Conservation (phyloP, 2,329 filamentous ascomycete species). For the Xylaria sp. region DNA sequence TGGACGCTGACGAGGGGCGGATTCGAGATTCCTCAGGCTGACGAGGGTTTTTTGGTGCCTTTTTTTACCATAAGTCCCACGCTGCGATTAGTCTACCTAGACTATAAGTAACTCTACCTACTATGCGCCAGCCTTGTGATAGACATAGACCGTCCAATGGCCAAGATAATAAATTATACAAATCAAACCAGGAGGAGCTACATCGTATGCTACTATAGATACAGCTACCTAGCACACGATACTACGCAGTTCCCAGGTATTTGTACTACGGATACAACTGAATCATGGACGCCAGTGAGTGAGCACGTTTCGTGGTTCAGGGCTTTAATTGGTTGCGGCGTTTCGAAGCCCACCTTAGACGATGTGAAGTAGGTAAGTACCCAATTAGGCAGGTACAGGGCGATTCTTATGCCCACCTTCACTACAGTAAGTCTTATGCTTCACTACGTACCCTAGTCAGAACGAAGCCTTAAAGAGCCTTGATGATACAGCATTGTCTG, state of each 20-base stretch:
- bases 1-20: not conserved
- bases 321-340: conserved; percentile 21
- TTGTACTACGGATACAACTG: not conserved
- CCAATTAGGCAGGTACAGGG: conserved; percentile 1
- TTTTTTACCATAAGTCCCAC: not conserved
- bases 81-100: not conserved
- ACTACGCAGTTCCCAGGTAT: not conserved
- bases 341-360: not conserved
- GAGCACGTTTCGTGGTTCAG: conserved; percentile 29
- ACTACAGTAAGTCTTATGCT: conserved; percentile 3
- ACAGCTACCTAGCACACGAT: no score
- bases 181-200: no score
- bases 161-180: not conserved
- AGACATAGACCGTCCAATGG: not conserved
- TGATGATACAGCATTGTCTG: not conserved
- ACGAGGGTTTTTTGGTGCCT: not conserved
- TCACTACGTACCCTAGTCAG: not conserved
- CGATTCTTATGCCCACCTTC: not conserved
- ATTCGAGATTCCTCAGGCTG: conserved; percentile 1
- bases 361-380: not conserved
- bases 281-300: not conserved
- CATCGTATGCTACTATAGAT: not conserved
- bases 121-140: not conserved
- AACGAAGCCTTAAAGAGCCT: not conserved
- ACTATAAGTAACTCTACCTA: not conserved